These are phyloP conservation scores for Globisporangium uncinulatum DNA, from an alignment of 352 stramenopile genomes.

Conservation along the genomic window DNA sequence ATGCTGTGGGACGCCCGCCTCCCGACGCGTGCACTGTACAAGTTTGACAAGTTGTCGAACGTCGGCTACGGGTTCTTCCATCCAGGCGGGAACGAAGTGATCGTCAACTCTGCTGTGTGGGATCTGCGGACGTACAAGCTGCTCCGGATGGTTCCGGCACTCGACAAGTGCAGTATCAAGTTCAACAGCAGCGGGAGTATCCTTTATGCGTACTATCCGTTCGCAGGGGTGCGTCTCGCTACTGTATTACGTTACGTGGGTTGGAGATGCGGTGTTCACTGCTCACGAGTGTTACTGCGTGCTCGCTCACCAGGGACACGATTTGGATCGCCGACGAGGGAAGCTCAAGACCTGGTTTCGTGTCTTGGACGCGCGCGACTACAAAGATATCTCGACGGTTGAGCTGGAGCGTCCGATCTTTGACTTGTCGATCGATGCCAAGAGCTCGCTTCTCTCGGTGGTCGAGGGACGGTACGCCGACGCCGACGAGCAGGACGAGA, in stretches of 20 bases:
- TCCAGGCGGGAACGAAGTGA: slow-evolving; percentile 84
- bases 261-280: too few relatives aligned
- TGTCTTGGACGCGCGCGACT: slow-evolving; percentile 75
- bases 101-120: slow-evolving; percentile 89
- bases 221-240: slow-evolving; percentile 40
- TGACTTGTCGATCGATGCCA: slow-evolving; percentile 57
- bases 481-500: slow-evolving; percentile 61
- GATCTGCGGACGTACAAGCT: slow-evolving; percentile 83
- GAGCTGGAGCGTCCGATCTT: slow-evolving; percentile 77
- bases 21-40: slow-evolving; percentile 69
- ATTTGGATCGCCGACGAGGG: slow-evolving; percentile 42
- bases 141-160: slow-evolving; percentile 75
- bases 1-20: slow-evolving; percentile 80
- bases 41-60: slow-evolving; percentile 88
- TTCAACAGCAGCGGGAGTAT: slow-evolving; percentile 68
- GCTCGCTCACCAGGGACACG: slow-evolving; percentile 33
- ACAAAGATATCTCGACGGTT: slow-evolving; percentile 80
- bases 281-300: neutral
- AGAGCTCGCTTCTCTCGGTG: slow-evolving; percentile 60
- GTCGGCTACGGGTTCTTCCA: slow-evolving; percentile 82
- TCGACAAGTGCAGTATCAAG: slow-evolving; percentile 81
- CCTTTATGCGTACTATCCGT: slow-evolving; percentile 81
- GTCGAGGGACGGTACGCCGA: slow-evolving; percentile 75
- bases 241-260: neutral
- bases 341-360: slow-evolving; percentile 85